phyloP scores from a whole-genome alignment of 164 flowering plant genomes.

The Malania oleifera region DNA sequence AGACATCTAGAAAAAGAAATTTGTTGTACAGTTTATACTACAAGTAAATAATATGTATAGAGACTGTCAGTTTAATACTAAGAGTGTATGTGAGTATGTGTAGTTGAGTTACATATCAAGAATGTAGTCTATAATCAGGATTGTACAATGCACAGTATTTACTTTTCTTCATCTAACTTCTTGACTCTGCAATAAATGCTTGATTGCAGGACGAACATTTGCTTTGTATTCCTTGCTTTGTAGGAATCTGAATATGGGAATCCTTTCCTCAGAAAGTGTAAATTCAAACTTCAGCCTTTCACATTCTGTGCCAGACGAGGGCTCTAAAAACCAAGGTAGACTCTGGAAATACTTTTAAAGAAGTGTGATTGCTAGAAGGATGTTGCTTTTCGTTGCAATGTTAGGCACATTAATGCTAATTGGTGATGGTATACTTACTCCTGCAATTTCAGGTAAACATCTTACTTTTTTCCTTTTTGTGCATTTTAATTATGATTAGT shows the following conservation, averaged over 20 bases:
- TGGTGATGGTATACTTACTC: slow-evolving; percentile 90
- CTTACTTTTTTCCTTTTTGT: neutral
- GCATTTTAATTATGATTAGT: neutral
- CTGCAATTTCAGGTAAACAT: slow-evolving; percentile 67
- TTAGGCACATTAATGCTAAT: slow-evolving; percentile 85
- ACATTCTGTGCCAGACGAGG: slow-evolving; percentile 19
- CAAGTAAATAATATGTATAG: no score
- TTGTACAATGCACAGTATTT: no score
- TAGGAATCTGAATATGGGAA: slow-evolving; percentile 56
- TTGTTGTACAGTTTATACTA: no score
- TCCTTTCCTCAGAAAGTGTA: slow-evolving; percentile 29
- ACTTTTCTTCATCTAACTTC: neutral
- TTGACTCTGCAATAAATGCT: slow-evolving; percentile 2
- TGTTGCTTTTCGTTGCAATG: slow-evolving; percentile 71
- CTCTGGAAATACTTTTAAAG: slow-evolving; percentile 50
- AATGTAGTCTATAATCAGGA: no score
- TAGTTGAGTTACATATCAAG: no score
- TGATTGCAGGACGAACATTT: slow-evolving; percentile 75
- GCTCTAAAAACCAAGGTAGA: slow-evolving; percentile 26
- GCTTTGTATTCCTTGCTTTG: slow-evolving; percentile 82
- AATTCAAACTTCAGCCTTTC: slow-evolving; percentile 23
- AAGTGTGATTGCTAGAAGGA: slow-evolving; percentile 64
- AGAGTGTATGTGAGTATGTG: no score
- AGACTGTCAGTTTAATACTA: no score
- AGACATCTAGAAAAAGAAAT: no score